phyloP scores from a whole-genome alignment of 768 basidiomycete genomes.

The Roridomyces roridus region DNA sequence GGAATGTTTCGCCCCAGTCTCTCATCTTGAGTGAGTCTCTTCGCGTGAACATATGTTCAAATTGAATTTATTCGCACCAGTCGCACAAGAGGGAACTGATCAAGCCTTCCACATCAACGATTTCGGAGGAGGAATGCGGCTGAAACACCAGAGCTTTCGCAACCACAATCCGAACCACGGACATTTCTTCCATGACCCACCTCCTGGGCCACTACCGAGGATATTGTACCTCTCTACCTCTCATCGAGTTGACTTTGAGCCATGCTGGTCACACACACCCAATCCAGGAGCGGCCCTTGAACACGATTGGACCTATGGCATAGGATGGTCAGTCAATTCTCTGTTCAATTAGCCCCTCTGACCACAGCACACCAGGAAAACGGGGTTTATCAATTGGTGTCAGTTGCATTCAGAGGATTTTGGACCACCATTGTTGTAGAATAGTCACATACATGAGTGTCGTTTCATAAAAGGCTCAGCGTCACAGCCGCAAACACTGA shows the following conservation, averaged over 20 bases:
- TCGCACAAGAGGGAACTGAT: constrained; percentile 9
- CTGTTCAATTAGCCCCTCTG: background rate
- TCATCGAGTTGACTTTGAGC: constrained; percentile 2
- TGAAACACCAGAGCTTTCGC: background rate
- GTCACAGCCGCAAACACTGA: too few species aligned
- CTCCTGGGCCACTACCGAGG: background rate
- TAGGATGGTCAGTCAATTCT: constrained; percentile 2
- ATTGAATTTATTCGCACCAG: background rate
- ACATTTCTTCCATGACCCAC: background rate
- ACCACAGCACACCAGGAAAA: background rate
- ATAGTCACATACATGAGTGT: too few species aligned
- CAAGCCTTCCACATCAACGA: constrained; percentile 15
- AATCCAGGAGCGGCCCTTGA: constrained; percentile 2
- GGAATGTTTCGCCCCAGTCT: constrained; percentile 8
- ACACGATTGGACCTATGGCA: constrained; percentile 7
- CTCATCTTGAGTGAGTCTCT: constrained; percentile 10
- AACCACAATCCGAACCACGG: background rate
- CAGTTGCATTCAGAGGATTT: constrained; percentile 4
- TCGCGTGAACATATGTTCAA: background rate
- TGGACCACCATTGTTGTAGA: too few species aligned
- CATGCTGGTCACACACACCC: constrained; percentile 12
- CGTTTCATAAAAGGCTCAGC: too few species aligned
- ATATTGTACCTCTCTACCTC: constrained; percentile 15
- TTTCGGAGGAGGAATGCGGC: constrained; percentile 8
- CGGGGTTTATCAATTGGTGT: background rate